Conservation (phyloP, 2,329 filamentous ascomycete genomes). For the Exophiala mesophila region DNA sequence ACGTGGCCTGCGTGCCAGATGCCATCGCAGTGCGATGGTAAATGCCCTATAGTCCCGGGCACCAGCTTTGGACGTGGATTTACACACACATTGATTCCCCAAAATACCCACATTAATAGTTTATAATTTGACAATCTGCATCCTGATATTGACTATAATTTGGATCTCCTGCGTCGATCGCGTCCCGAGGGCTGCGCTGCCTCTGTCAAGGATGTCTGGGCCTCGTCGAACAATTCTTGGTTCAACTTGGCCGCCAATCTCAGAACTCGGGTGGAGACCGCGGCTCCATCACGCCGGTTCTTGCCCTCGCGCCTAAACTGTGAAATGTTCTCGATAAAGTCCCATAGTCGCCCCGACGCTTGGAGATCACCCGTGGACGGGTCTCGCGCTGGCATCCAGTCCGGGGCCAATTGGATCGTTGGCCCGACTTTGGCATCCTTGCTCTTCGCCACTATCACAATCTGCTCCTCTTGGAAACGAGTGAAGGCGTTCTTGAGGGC, state of each 20-base stretch:
- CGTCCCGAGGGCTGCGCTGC: background rate
- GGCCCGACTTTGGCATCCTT: conserved; percentile 47
- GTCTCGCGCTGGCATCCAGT: conserved; percentile 70
- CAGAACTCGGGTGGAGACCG: conserved; percentile 77
- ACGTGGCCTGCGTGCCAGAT: no score
- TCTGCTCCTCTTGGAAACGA: conserved; percentile 85
- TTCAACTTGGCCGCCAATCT: conserved; percentile 71
- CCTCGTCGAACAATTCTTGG: conserved; percentile 59
- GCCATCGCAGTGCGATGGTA: no score
- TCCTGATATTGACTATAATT: background rate
- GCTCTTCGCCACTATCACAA: conserved; percentile 67
- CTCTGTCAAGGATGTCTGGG: background rate
- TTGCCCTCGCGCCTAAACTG: conserved; percentile 82
- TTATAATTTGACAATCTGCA: background rate
- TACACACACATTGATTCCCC: background rate
- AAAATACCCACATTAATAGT: background rate
- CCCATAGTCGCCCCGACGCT: conserved; percentile 76
- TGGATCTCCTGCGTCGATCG: conserved; percentile 1
- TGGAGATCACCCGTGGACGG: conserved; percentile 55
- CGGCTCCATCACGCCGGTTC: conserved; percentile 88
- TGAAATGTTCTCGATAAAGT: conserved; percentile 85
- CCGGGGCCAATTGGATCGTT: conserved; percentile 61
- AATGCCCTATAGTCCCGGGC: no score
- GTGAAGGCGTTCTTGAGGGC: conserved; percentile 89
- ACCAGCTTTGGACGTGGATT: no score